Conservation (phyloP, 345 rosid species). For the Euclidium syriacum region DNA sequence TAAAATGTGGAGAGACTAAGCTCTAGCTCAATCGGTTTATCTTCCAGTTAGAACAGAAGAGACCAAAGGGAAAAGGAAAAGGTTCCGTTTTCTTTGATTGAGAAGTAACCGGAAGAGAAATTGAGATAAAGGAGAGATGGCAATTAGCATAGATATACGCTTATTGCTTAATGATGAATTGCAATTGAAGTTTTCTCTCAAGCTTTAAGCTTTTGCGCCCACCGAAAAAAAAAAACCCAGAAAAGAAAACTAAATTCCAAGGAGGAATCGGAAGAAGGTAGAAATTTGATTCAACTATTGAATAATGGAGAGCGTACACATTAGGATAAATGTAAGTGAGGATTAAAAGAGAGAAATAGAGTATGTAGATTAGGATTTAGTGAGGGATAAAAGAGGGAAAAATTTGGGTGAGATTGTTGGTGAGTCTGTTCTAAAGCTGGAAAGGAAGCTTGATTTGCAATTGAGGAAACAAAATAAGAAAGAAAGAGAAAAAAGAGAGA, state of each 20-base stretch:
- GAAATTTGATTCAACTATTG: constrained; percentile 19
- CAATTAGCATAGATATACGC: constrained; percentile 44
- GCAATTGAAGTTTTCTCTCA: constrained; percentile 16
- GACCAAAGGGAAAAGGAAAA: constrained; percentile 36
- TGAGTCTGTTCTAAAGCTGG: constrained; percentile 50
- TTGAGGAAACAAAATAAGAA: constrained; percentile 54
- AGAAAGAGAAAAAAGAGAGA: constrained; percentile 20
- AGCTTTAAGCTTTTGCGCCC: constrained; percentile 6
- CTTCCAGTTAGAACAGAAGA: constrained; percentile 47
- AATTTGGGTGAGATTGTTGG: constrained; percentile 55
- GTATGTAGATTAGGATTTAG: constrained; percentile 11
- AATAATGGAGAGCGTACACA: background rate
- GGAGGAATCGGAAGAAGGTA: constrained; percentile 18
- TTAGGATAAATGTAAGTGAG: background rate
- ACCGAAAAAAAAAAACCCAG: constrained; percentile 4
- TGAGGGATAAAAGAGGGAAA: background rate
- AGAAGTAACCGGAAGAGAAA: constrained; percentile 32
- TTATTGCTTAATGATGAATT: constrained; percentile 32
- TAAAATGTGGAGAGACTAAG: constrained; percentile 24
- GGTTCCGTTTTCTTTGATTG: constrained; percentile 26
- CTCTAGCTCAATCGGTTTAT: constrained; percentile 35
- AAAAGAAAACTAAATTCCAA: background rate
- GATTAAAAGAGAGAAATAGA: background rate
- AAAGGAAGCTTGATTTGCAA: constrained; percentile 85
- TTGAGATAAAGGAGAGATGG: constrained; percentile 15